Evolutionary conservation across 2,329 filamentous ascomycete species (phyloP).

Genomic region (Pseudocercospora fuligena): DNA sequence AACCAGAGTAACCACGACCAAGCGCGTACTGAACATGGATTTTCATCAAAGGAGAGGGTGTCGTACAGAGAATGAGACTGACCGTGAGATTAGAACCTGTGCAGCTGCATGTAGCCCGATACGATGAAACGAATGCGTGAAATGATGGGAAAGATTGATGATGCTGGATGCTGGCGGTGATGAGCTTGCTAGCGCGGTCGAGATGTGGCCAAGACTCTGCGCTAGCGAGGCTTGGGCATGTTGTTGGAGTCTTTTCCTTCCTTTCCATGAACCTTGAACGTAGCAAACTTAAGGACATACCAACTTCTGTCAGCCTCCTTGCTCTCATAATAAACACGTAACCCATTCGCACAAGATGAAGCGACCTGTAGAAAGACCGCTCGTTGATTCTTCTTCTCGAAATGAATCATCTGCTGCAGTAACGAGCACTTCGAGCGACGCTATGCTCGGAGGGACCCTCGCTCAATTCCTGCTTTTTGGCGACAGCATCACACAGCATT

Average conservation of each 20-base stretch:
- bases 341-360: background rate
- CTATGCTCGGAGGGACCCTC: slow-evolving; percentile 23
- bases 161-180: background rate
- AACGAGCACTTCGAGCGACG: slow-evolving; percentile 15
- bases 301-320: background rate
- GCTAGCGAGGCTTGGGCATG: too few relatives aligned
- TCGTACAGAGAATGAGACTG: background rate
- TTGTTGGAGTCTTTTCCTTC: too few relatives aligned
- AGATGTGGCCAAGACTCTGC: too few relatives aligned
- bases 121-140: background rate
- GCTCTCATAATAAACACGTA: background rate
- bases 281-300: background rate
- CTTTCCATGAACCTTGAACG: too few relatives aligned
- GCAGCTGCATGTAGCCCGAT: too few relatives aligned
- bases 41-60: background rate
- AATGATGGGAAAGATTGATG: background rate
- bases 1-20: slow-evolving; percentile 8
- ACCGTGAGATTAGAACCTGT: background rate
- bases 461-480: slow-evolving; percentile 73
- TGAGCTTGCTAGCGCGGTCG: background rate
- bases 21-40: background rate
- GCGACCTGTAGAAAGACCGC: background rate
- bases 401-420: background rate
- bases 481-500: slow-evolving; percentile 82
- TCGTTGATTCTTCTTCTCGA: background rate